phyloP scores from a whole-genome alignment of 345 rosid genomes.

The Capsella bursapastoris region DNA sequence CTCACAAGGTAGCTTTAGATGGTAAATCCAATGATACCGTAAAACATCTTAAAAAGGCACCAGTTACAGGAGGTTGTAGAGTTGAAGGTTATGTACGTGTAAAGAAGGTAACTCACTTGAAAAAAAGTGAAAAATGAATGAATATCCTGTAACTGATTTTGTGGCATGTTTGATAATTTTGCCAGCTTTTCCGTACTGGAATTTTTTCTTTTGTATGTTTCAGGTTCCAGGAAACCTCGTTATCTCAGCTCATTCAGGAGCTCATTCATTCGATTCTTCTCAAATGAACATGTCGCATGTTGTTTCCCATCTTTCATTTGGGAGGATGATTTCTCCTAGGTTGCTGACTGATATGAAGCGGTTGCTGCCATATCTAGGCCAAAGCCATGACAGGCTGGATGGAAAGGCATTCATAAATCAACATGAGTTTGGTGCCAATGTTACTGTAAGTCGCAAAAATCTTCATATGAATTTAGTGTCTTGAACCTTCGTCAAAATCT shows the following conservation, averaged over 20 bases:
- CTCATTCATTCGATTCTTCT: conserved; percentile 92
- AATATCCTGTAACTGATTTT: conserved; percentile 22
- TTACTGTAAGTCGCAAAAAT: conserved; percentile 70
- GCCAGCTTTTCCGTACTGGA: conserved; percentile 5
- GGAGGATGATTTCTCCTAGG: conserved; percentile 63
- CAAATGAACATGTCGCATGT: conserved; percentile 97
- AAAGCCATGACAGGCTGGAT: conserved; percentile 82
- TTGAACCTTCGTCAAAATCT: conserved; percentile 1
- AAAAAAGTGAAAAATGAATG: conserved; percentile 17
- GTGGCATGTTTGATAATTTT: conserved; percentile 9
- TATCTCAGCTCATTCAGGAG: conserved; percentile 81
- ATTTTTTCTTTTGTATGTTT: conserved; percentile 26
- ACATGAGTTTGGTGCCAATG: conserved; percentile 82
- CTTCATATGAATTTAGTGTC: conserved; percentile 7
- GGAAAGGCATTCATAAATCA: conserved; percentile 82
- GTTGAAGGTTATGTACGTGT: conserved; percentile 96
- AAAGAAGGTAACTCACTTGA: conserved; percentile 71
- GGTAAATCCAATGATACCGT: conserved; percentile 47
- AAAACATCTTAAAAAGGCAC: conserved; percentile 58
- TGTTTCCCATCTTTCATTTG: conserved; percentile 85
- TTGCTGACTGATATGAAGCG: conserved; percentile 66
- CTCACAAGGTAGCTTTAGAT: conserved; percentile 59
- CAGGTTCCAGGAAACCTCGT: conserved; percentile 98
- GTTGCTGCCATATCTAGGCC: conserved; percentile 79
- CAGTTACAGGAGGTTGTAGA: conserved; percentile 91